Evolutionary conservation across 73 alveolate genomes (phyloP), one percentile per base, ranked within the genome.

Genomic region (Paraurostyla sp.): DNA sequence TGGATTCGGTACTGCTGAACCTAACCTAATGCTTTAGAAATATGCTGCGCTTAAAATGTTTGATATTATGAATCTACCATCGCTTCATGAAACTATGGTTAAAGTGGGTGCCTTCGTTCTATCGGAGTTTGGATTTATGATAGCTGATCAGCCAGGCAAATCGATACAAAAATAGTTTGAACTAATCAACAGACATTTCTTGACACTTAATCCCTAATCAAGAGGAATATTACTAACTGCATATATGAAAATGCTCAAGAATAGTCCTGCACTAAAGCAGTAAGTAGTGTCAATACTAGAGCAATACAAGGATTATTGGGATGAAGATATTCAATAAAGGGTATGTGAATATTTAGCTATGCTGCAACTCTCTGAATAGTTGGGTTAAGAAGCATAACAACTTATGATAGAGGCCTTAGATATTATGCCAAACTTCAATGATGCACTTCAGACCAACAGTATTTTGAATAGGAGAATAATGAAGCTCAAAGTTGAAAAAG

Each of bases 251-350:
- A 93, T 98, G 87, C 94, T 91, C 18, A 87, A 90, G 71, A 92
- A 89, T 35, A 90, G 90, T 76, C 95, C 96, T 58, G 92, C 91
- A 20, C 81, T 97, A 7, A 96, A 94, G 81, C 96, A 83, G 11
- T 76, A 80, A 63, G 96, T 97, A 11, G 80, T 91, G 20, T 97
- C 96, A 56, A 86, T 97, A 71, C 95, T 97, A 87, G 97, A 97
- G 91, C 95, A 91, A 65, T 96, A 95, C 86, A 89, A 95, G 62
- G 97, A 92, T 52, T 96, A 96, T 76, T 96, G 98, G 99, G 99
- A 98, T 76, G 98, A 99, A 40, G 99, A 98, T 81, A 91, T 98
- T 63, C 98, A 98, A 88, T 97, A 98, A 95, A 95, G 99, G 93
- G 99, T 98, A 11, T 71, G 94, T 42, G 99, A 98, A 84, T 98